Base-by-base conservation (phyloP, 495 filamentous ascomycete species). In the Immersiella caudata region DNA sequence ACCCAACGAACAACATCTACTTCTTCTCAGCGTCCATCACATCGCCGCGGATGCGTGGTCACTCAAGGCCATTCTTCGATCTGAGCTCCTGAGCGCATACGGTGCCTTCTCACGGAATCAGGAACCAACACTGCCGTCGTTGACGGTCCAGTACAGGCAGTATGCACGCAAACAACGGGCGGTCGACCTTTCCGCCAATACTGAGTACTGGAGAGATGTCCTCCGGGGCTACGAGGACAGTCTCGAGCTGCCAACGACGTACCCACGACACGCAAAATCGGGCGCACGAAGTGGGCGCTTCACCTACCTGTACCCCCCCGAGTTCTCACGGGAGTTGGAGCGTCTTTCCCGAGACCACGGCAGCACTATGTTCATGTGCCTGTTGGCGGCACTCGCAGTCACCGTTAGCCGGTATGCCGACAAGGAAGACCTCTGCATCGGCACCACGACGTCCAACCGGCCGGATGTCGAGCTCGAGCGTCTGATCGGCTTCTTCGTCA, bases 21-120 rank as follows among this genome's bases (percentile, higher is more conserved):
- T 55, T 11, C 52, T 55, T n/a, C 25, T 55, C 52, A 20, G 24
- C 52, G n/a, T 22, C 2, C 52, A 55, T 14, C 52, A 55, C 14
- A 55, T 55, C 52, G 52, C 52, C 52, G 52, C 52, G 1, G 52
- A 55, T 55, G 52, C 52, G 24, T 55, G 52, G 52, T 55, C 52
- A 6, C 52, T 55, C 52, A 55, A 55, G 14, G 14, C 52, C 20
- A 22, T 55, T n/a, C 52, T 55, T 11, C 20, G 24, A 26, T n/a
- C 14, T 6, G 52, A 55, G 52, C 20, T 55, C 9, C 52, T 24
- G 16, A 24, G 9, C 21, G 52, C 52, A 26, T 55, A 55, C 52
- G 52, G 9, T 6, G 52, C 52, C 8, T 55, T 55, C n/a, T 55
- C 9, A 11, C 52, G 52, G 2, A n/a, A 11, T 4, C 52, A 55